These are phyloP conservation scores for Colletotrichum cereale DNA, from an alignment of 2,329 filamentous ascomycete species.

Conservation along the genomic window DNA sequence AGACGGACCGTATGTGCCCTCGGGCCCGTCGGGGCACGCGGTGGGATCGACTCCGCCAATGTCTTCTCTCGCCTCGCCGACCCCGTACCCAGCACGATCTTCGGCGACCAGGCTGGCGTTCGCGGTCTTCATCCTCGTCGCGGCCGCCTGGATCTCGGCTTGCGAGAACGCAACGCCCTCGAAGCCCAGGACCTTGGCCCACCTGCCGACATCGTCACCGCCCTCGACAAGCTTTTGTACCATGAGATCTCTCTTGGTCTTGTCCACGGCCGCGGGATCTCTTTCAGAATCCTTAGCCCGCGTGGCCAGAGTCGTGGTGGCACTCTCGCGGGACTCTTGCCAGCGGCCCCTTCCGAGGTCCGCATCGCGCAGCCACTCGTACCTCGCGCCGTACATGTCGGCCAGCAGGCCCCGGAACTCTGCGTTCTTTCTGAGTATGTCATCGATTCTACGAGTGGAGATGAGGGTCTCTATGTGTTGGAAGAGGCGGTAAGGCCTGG, in stretches of 20 bases:
- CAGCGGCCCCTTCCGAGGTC: conserved; percentile 35
- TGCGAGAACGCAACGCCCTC: conserved; percentile 5
- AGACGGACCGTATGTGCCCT: conserved; percentile 23
- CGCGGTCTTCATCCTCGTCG: background rate
- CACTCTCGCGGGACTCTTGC: conserved; percentile 17
- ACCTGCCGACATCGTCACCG: background rate
- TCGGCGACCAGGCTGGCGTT: background rate
- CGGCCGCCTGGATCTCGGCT: conserved; percentile 11
- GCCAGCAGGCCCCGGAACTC: conserved; percentile 22
- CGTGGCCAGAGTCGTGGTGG: background rate
- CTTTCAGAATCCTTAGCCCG: conserved; percentile 5
- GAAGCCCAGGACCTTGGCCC: conserved; percentile 24
- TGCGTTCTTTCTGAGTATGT: conserved; percentile 4
- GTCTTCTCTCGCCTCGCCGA: background rate
- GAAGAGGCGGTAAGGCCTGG: conserved; percentile 30
- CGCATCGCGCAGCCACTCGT: conserved; percentile 33
- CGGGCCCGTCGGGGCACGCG: conserved; percentile 15
- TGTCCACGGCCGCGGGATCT: background rate
- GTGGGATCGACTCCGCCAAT: conserved; percentile 12
- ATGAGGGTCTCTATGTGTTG: conserved; percentile 35
- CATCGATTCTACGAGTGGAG: conserved; percentile 24
- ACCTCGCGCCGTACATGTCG: conserved; percentile 29
- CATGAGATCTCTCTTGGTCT: conserved; percentile 18
- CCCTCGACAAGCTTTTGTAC: conserved; percentile 22
- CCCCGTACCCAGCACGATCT: background rate